A percentile compares a stretch with the other conserved stretches of the same genome.
These are phyloP conservation scores for Cutaneotrichosporon cavernicola DNA, from an alignment of 1,284 basidiomycete genomes.

Conservation along the genomic window DNA sequence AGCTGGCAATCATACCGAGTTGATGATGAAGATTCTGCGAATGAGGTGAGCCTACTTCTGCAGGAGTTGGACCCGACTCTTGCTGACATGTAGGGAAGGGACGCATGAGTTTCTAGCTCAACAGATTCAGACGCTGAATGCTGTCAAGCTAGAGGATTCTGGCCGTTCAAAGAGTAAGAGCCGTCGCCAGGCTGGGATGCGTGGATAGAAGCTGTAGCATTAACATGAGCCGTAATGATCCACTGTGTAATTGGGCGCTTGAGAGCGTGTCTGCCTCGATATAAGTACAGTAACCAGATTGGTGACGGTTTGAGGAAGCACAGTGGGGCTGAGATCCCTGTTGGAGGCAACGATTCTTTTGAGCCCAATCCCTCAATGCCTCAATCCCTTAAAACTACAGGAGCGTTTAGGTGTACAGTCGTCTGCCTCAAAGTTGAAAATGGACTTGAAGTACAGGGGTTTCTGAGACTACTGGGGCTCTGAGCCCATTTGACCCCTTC, in stretches of 20 bases:
- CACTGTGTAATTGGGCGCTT: background rate
- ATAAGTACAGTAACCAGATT: too few species aligned
- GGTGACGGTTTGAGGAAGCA: background rate
- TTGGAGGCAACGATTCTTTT: too few species aligned
- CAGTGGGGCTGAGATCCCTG: background rate
- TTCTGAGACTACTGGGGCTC: too few species aligned
- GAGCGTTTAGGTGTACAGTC: too few species aligned
- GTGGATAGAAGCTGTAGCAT: constrained; percentile 9
- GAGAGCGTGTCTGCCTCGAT: background rate
- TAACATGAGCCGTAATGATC: constrained; percentile 4
- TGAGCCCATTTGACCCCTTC: too few species aligned
- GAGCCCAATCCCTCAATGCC: too few species aligned
- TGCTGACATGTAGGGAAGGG: constrained; percentile 59
- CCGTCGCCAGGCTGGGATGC: background rate
- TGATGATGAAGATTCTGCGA: constrained; percentile 84
- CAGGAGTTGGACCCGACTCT: background rate
- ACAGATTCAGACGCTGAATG: constrained; percentile 59
- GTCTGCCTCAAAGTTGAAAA: too few species aligned
- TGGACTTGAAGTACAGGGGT: too few species aligned
- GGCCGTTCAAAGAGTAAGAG: background rate
- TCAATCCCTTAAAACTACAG: too few species aligned
- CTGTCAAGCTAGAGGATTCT: constrained; percentile 35
- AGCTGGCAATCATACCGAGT: constrained; percentile 69
- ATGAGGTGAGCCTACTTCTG: constrained; percentile 68
- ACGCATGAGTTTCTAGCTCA: constrained; percentile 87